These are phyloP conservation scores for Botryosphaeria dothidea DNA, from an alignment of 2,329 filamentous ascomycete genomes.

Conservation along the genomic window DNA sequence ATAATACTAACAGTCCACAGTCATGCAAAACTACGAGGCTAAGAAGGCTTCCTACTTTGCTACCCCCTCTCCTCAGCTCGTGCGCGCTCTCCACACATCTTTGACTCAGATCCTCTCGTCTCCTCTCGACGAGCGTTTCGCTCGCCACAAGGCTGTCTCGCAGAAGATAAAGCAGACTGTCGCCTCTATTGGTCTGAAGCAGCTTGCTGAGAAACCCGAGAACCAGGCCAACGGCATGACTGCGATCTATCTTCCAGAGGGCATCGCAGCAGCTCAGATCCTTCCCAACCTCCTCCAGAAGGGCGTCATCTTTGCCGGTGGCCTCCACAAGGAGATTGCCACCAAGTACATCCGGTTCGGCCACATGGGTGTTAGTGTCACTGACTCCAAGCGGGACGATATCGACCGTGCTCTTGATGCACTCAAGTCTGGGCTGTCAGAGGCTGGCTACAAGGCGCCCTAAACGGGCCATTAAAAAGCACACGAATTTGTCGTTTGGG, in stretches of 20 bases:
- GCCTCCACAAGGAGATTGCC: constrained; percentile 93
- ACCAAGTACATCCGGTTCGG: constrained; percentile 93
- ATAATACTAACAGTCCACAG: constrained; percentile 44
- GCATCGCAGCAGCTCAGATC: constrained; percentile 75
- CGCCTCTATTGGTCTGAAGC: constrained; percentile 77
- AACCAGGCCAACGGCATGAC: constrained; percentile 98
- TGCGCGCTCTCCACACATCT: constrained; percentile 89
- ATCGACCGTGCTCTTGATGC: constrained; percentile 82
- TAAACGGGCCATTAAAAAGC: background rate
- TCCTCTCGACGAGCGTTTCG: constrained; percentile 80
- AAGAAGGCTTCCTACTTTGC: constrained; percentile 98
- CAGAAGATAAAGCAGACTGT: constrained; percentile 85
- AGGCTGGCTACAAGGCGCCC: constrained; percentile 64
- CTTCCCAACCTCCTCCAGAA: constrained; percentile 82
- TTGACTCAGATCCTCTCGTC: constrained; percentile 81
- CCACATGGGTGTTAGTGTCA: constrained; percentile 95
- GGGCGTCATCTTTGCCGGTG: constrained; percentile 91
- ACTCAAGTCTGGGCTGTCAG: constrained; percentile 70
- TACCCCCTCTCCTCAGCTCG: constrained; percentile 89
- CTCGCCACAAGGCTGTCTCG: constrained; percentile 74
- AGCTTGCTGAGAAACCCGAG: constrained; percentile 80
- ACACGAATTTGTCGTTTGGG: background rate
- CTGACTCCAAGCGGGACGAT: constrained; percentile 75
- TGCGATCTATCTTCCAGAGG: constrained; percentile 90
- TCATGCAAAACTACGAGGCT: constrained; percentile 99